Conservation (phyloP, 495 filamentous ascomycete genomes). For the Penicillium ucsense region DNA sequence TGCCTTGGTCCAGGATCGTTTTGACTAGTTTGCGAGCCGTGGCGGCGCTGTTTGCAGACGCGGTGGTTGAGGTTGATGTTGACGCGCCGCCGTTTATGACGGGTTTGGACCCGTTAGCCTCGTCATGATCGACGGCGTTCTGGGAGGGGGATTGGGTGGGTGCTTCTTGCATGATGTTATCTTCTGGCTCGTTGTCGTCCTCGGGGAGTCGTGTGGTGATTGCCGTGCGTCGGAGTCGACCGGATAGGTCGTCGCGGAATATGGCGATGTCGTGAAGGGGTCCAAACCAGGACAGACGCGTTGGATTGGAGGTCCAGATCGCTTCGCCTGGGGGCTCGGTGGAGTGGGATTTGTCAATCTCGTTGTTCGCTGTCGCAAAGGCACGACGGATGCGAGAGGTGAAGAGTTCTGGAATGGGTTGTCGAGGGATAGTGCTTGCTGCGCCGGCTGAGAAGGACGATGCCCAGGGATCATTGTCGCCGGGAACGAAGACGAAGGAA, state of each 20-base stretch:
- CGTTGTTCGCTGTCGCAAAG: conserved; percentile 65
- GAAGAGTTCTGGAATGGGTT: conserved; percentile 73
- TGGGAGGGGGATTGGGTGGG: conserved; percentile 3
- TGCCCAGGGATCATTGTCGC: conserved; percentile 91
- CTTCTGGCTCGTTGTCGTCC: conserved; percentile 12
- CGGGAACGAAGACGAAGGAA: conserved; percentile 86
- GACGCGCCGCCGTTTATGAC: neutral
- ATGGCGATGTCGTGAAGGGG: conserved; percentile 76
- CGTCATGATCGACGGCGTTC: conserved; percentile 3
- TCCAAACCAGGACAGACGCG: conserved; percentile 71
- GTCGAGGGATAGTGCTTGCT: conserved; percentile 61
- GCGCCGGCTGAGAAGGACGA: conserved; percentile 82
- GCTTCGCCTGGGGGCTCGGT: conserved; percentile 54
- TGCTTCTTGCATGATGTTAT: conserved; percentile 11
- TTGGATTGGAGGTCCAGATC: conserved; percentile 81
- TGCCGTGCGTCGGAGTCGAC: conserved; percentile 62
- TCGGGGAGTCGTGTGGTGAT: conserved; percentile 40
- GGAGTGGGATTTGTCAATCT: conserved; percentile 35
- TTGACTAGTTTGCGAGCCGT: conserved; percentile 79
- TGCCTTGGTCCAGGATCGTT: conserved; percentile 86
- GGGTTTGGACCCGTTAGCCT: conserved; percentile 9
- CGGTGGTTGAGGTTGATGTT: conserved; percentile 32
- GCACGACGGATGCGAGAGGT: conserved; percentile 72
- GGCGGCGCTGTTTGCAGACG: conserved; percentile 9
- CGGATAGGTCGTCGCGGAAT: conserved; percentile 75